Conservation (phyloP, 495 filamentous ascomycete species). For the Cryomyces minteri region DNA sequence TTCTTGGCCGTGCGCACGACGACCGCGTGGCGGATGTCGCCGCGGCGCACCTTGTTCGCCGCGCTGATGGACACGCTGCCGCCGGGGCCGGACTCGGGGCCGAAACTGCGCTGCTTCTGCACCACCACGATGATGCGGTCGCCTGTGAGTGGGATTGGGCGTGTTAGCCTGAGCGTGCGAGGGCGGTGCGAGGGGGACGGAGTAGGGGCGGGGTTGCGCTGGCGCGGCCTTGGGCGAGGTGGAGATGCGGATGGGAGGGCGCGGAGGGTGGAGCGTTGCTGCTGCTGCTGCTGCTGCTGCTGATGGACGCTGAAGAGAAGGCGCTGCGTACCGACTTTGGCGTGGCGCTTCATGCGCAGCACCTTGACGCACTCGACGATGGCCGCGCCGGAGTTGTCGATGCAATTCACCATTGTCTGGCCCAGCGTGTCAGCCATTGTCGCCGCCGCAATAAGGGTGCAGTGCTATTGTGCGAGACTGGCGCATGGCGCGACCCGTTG, state of each 20-base stretch:
- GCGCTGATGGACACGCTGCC: slow-evolving; percentile 37
- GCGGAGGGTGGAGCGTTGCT: not conserved
- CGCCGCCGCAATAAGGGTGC: too few species aligned
- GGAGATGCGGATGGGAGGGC: not conserved
- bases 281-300: too few species aligned
- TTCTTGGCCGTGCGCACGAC: slow-evolving; percentile 83
- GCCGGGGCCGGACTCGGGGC: slow-evolving; percentile 40
- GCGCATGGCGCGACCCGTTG: too few species aligned
- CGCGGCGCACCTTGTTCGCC: slow-evolving; percentile 83
- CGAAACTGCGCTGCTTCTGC: slow-evolving; percentile 77
- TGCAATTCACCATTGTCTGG: slow-evolving; percentile 95
- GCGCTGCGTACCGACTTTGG: slow-evolving; percentile 59
- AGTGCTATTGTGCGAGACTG: too few species aligned
- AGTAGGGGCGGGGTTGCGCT: not conserved
- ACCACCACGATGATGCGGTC: slow-evolving; percentile 96
- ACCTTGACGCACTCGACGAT: slow-evolving; percentile 93
- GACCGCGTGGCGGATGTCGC: slow-evolving; percentile 92
- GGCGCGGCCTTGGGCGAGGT: not conserved
- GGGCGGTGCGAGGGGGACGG: slow-evolving; percentile 1
- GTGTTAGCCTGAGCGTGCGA: not conserved
- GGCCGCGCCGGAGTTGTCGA: slow-evolving; percentile 98
- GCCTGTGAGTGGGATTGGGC: slow-evolving; percentile 31
- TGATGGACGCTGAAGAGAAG: not conserved
- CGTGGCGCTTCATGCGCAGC: slow-evolving; percentile 73
- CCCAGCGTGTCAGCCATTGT: not conserved